Percentiles rank a stretch among this genome's conserved stretches.
Evolutionary conservation across 345 rosid species (phyloP).

Genomic region (Citrus australasica): DNA sequence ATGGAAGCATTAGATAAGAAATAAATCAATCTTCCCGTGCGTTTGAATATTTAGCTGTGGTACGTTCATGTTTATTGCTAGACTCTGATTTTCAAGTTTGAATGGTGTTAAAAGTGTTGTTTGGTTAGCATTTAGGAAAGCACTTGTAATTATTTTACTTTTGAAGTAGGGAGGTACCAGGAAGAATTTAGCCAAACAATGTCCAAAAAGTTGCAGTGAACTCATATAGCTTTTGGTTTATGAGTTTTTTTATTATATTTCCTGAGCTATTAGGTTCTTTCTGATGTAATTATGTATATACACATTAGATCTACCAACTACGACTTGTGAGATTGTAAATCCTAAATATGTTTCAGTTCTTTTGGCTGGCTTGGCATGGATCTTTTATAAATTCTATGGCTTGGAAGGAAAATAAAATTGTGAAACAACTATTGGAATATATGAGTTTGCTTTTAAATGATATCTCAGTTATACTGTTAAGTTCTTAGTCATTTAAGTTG

Average conservation of each 20-base stretch:
- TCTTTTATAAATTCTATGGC: not conserved
- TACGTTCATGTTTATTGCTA: not conserved
- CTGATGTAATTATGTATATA: not conserved
- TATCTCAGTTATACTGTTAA: not conserved
- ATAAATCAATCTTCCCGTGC: not conserved
- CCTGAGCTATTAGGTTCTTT: not conserved
- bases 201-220: not conserved
- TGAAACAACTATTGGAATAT: not conserved
- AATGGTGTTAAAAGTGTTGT: not conserved
- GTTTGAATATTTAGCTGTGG: not conserved
- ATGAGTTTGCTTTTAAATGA: not conserved
- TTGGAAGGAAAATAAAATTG: not conserved
- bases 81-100: not conserved
- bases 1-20: not conserved
- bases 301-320: not conserved
- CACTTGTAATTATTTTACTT: not conserved
- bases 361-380: not conserved
- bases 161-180: not conserved
- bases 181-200: not conserved
- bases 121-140: not conserved
- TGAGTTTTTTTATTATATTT: not conserved
- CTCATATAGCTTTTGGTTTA: not conserved
- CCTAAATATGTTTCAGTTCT: not conserved
- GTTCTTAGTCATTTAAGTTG: not conserved
- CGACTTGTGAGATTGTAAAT: not conserved